Evolutionary conservation across 2,329 filamentous ascomycete species (phyloP), one percentile per base, ranked within the genome.

Genomic region (Rhinocladiella mackenziei): DNA sequence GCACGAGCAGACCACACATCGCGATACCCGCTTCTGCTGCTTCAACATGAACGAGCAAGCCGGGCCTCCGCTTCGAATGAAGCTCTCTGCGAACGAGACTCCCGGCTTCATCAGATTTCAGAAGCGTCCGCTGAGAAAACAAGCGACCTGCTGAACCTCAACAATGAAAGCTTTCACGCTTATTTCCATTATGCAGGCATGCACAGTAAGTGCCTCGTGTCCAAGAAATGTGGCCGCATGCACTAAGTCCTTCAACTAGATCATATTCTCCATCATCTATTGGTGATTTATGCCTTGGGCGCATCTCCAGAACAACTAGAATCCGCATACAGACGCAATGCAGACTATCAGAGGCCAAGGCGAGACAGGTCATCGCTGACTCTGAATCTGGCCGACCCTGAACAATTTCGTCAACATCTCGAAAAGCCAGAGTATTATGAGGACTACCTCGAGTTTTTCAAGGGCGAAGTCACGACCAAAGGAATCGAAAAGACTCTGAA

Each of bases 391-490:
- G 61, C 69, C 6, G 71, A 83, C 43, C 77, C 75, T 41, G 65
- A 68, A 2, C 66, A 67, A 15, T 83, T 83, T 43, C 71, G 71
- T 36, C 60, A 65, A 11, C 79, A 77, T 50, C 67, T 92, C 1
- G 84, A 83, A 7, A 74, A 80, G 5, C 77, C 71, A 37, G 58
- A 72, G 30, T 67, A 80, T 62, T 94, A 94, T 59, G 66, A 78
- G 6, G 80, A 87, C 57, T 94, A 85, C 60, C 70, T 95, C 2
- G 66, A 70, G 5, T 94, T 86, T 68, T 95, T 88, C 66, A 77
- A 87, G 59, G 60, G 66, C 1, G 82, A 91, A 60, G 86, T 94
- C 25, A 18, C 17, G 75, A 81, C 8, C 60, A 62, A 23, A 74
- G 74, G 26, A n/a, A 11, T 18, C 6, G 11, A 80, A 53, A 63